Percentiles rank a stretch among this genome's conserved stretches.
Evolutionary conservation across 23 red algal genomes (phyloP).

Genomic region (Rhodosorus marinus): DNA sequence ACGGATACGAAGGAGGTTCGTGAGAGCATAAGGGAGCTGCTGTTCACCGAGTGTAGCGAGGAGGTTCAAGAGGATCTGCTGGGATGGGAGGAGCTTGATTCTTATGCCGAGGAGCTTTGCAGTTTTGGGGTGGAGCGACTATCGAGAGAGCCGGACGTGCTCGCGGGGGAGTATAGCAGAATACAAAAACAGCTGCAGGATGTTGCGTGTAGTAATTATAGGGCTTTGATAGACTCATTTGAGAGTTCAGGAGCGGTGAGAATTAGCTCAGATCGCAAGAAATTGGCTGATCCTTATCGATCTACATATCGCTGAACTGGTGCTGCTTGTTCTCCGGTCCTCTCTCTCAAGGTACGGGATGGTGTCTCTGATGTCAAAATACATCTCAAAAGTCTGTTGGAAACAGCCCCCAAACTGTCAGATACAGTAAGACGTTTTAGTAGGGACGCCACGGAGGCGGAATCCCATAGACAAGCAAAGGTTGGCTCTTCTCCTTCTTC

Average conservation of each 20-base stretch:
- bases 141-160: slow-evolving; percentile 26
- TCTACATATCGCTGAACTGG: slow-evolving; percentile 18
- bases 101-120: slow-evolving; percentile 63
- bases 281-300: slow-evolving; percentile 11
- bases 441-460: slow-evolving; percentile 11
- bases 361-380: no score
- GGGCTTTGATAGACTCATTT: slow-evolving; percentile 55
- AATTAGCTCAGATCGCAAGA: no score
- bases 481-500: no score
- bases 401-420: no score
- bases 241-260: slow-evolving; percentile 53
- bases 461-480: slow-evolving; percentile 16
- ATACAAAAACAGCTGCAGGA: slow-evolving; percentile 35
- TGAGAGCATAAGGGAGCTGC: no score
- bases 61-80: no score
- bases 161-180: slow-evolving; percentile 7
- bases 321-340: slow-evolving; percentile 25
- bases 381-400: no score
- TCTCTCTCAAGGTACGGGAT: no score
- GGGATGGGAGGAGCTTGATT: no score
- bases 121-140: slow-evolving; percentile 15
- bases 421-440: slow-evolving; percentile 13
- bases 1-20: no score
- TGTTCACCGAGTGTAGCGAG: no score
- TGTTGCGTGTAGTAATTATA: slow-evolving; percentile 40